These are phyloP conservation scores for Dichotomocladium elegans DNA, from an alignment of 371 early-diverging fungal genomes.

Conservation along the genomic window DNA sequence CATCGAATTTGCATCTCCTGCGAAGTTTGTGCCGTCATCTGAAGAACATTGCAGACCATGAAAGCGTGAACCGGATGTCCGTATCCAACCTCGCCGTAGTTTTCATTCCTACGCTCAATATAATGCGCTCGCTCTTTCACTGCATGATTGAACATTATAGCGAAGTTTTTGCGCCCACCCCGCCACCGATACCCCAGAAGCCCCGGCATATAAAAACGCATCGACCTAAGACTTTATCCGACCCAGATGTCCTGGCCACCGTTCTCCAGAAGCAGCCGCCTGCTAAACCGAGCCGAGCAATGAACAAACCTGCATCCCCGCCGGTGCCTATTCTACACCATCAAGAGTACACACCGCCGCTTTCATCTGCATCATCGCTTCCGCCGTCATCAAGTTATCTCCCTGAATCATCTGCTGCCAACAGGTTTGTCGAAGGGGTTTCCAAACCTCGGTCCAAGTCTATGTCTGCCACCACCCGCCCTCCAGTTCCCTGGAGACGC, in stretches of 20 bases:
- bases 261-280: constrained; percentile 15
- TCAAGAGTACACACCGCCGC: background rate
- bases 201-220: constrained; percentile 21
- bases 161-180: constrained; percentile 1
- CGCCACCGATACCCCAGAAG: constrained; percentile 30
- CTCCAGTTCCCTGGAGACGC: background rate
- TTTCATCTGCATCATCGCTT: background rate
- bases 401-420: constrained; percentile 1
- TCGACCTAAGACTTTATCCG: constrained; percentile 25
- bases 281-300: constrained; percentile 25
- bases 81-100: constrained; percentile 76
- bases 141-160: constrained; percentile 39
- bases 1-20: constrained; percentile 53
- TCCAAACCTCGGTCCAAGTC: constrained; percentile 37
- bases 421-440: constrained; percentile 1
- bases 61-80: constrained; percentile 71
- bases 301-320: constrained; percentile 10
- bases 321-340: constrained; percentile 7
- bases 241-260: constrained; percentile 13
- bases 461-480: constrained; percentile 14
- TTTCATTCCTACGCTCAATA: constrained; percentile 75
- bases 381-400: background rate
- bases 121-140: constrained; percentile 68
- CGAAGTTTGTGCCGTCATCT: constrained; percentile 62
- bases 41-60: constrained; percentile 58